Evolutionary conservation across 2,329 filamentous ascomycete genomes (phyloP), one percentile per base, ranked within the genome.

Genomic region (Fusarium sp.): DNA sequence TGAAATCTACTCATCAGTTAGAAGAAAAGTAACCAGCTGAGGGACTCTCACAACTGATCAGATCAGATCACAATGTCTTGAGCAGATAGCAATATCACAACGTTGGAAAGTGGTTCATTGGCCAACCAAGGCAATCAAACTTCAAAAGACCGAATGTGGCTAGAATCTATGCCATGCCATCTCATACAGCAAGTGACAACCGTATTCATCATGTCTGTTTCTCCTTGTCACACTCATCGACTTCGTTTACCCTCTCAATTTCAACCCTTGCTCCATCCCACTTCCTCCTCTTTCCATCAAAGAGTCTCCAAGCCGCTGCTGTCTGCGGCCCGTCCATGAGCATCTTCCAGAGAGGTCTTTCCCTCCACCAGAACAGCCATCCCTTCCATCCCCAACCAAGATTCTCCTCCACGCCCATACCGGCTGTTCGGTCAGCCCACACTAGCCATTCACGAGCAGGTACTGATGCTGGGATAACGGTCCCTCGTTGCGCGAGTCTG

Each of bases 351-450:
- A 83, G 71, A 55, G 69, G 70, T 13, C 76, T 76, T 51, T 83
- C 79, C 25, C 66, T 69, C 69, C 77, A 74, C 80, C 81, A 82
- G 58, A 83, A 81, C 62, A 70, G 58, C 81, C 81, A 81, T 0
- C 77, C 79, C 51, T 73, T 75, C 76, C 75, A 77, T 1, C 78
- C 79, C 76, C 79, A 82, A 6, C 80, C 80, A 36, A 83, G 67
- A 27, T 79, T 74, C 53, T 81, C 77, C 10, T 73, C 71, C 51
- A 81, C 75, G 4, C 81, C 79, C 18, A 79, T 81, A 0, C 82
- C 81, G 1, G 81, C 81, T 18, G 79, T 76, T 38, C 74, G 70
- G 40, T 74, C 73, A 5, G 73, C 73, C 73, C 73, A 75, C 3
- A 65, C 40, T 6, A 74, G 58, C 73, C 73, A 75, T 14, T 69